Base-by-base conservation (phyloP, 2,329 filamentous ascomycete species). In the Corinectria fuckeliana region DNA sequence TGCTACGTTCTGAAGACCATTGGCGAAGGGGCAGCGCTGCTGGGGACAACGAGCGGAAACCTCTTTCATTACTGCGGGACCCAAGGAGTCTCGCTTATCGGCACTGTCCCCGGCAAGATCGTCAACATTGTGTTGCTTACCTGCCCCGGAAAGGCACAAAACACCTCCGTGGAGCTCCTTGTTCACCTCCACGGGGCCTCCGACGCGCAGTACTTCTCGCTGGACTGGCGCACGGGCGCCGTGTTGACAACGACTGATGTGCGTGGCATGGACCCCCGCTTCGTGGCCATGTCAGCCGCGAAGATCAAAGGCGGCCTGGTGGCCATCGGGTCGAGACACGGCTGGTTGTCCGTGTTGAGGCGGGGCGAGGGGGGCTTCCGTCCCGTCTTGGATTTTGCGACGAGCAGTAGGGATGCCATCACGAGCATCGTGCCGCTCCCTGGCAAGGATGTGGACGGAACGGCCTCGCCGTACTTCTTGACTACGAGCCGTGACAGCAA, bases 401-500 rank as follows among this genome's bases (percentile, higher is more conserved):
- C 78, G 18, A 78, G 75, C n/a, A 77, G 74, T 41, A 76, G 77
- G 30, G 83, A 96, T 69, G 85, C 90, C 7, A 85, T 97, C 41
- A 94, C 91, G 3, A 82, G 83, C 34, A 85, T 97, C 28, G 67
- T 81, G 0, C 75, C 81, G 9, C 76, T 86, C 1, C 77, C 78
- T 0, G 61, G 67, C 10, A 64, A 68, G 54, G 41, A 48, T 18
- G 49, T 38, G 26, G 26, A 55, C n/a, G 7, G 52, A 0, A 50
- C 67, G 28, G 60, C 64, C n/a, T 53, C 61, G 11, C 66, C 50
- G 23, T 81, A 85, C 57, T 81, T 96, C 39, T 75, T 94, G 13
- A 89, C 89, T 0, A 91, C 90, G 3, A 90, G 90, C 36, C 86
- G 93, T 53, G 91, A 97, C 72, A 91, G 92, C 2, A 86, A 82